phyloP scores from a whole-genome alignment of 305 asterid genomes.

The Striga hermonthica region DNA sequence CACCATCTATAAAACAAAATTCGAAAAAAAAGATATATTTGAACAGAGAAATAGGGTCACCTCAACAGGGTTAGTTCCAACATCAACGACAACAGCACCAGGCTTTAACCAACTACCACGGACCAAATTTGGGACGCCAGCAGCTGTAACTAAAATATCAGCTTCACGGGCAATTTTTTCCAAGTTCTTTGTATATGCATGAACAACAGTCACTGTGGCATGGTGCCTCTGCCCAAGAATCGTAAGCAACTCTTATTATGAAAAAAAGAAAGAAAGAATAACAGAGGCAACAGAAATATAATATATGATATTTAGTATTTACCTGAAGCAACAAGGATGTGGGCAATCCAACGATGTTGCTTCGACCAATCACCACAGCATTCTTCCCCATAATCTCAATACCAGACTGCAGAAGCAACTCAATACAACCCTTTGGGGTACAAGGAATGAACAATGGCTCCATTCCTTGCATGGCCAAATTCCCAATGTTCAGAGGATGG shows the following conservation, averaged over 20 bases:
- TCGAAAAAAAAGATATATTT: slow-evolving; percentile 1
- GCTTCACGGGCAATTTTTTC: slow-evolving; percentile 75
- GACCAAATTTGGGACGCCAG: slow-evolving; percentile 86
- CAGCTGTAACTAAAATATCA: slow-evolving; percentile 79
- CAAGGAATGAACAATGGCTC: slow-evolving; percentile 37
- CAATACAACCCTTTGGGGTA: slow-evolving; percentile 90
- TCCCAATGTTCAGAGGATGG: slow-evolving; percentile 86
- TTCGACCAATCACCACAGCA: slow-evolving; percentile 90
- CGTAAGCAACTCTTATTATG: slow-evolving; percentile 13
- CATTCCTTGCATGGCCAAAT: slow-evolving; percentile 69
- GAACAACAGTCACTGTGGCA: slow-evolving; percentile 79
- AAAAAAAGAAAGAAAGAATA: background rate
- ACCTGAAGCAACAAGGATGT: slow-evolving; percentile 78
- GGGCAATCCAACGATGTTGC: slow-evolving; percentile 95
- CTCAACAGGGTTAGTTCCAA: slow-evolving; percentile 82
- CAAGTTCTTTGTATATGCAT: slow-evolving; percentile 60
- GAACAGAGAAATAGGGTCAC: slow-evolving; percentile 35
- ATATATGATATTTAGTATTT: slow-evolving; percentile 7
- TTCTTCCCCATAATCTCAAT: slow-evolving; percentile 69
- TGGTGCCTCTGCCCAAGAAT: slow-evolving; percentile 68
- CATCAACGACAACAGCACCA: slow-evolving; percentile 81
- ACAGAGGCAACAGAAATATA: background rate
- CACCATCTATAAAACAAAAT: slow-evolving; percentile 15
- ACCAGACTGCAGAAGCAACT: slow-evolving; percentile 73
- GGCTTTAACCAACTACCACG: slow-evolving; percentile 92